Base-by-base conservation (phyloP, 768 basidiomycete species). In the Lenzites betulinus region DNA sequence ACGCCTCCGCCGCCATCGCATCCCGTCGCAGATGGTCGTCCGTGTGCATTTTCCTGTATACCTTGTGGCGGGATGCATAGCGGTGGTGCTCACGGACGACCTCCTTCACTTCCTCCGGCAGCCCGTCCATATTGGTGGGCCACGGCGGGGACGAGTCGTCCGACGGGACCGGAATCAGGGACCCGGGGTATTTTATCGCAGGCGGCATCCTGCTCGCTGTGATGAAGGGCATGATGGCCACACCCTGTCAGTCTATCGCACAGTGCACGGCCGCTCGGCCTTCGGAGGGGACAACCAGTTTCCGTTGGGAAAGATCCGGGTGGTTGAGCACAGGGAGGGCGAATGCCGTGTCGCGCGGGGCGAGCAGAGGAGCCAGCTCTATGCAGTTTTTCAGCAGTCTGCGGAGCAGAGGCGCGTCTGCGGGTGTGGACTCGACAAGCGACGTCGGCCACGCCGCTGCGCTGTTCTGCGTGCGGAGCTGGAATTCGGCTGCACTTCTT, bases 201-300 rank as follows among this genome's bases (percentile, higher is more conserved):
- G 8, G 28, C 15, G 47, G 13, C 20, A 36, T 23, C 42, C 13
- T 38, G 49, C 23, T n/a, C 43, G 44, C 42, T 50, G 39, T 62
- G 44, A 20, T 41, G 55, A 46, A 52, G 42, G 60, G 55, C 9
- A 41, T n/a, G 1, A 62, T 22, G 18, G 54, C 51, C 20, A 54
- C 51, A 1, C 55, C 48, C 26, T 62, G 60, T 54, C 54, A 62
- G 60, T 62, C 60, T 4, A 62, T 57, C 7, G 13, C 33, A 26
- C 33, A 5, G 15, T 13, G 30, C 20, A 62, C 22, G 9, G 5
- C 1, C 18, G 54, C 49, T 5, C n/a, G 41, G 12, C 60, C 54
- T 25, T 62, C 55, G 2, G 49, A 15, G 8, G 50, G 43, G 5
- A 57, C 50, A 13, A 61, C 50, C 30, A 58, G 46, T 26, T 54